Conservation (phyloP, 257 asterid genomes). For the Cruciata laevipes region DNA sequence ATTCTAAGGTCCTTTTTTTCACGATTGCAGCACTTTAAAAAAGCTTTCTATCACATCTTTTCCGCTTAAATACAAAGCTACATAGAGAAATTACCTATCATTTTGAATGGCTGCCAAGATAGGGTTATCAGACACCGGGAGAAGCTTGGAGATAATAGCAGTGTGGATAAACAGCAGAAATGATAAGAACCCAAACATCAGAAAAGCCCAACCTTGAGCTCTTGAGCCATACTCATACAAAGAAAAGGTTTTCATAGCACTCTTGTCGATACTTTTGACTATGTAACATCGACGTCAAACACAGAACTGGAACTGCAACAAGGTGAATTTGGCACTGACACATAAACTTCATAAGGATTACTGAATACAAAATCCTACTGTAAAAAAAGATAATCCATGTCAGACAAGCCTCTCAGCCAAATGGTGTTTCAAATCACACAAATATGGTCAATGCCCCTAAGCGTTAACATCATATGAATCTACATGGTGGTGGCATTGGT, state of each 20-base stretch:
- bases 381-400: not conserved
- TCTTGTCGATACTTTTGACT: not conserved
- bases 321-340: not conserved
- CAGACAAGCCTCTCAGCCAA: not conserved
- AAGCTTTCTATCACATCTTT: not conserved
- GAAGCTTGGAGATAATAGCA: constrained; percentile 21
- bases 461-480: not conserved
- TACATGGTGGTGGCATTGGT: too few relatives aligned
- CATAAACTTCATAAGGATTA: not conserved
- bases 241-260: constrained; percentile 4
- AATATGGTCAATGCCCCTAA: not conserved
- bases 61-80: not conserved
- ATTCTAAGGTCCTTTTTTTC: too few relatives aligned
- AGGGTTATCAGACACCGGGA: constrained; percentile 18
- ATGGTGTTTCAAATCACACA: not conserved
- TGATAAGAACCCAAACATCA: constrained; percentile 16
- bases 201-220: constrained; percentile 22
- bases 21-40: too few relatives aligned
- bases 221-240: constrained; percentile 14
- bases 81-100: constrained; percentile 12
- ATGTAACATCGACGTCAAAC: not conserved
- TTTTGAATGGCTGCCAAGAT: constrained; percentile 22
- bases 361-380: not conserved
- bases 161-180: constrained; percentile 21
- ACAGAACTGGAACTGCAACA: not conserved